phyloP scores from a whole-genome alignment of 164 flowering plant species.

The Santalum album region DNA sequence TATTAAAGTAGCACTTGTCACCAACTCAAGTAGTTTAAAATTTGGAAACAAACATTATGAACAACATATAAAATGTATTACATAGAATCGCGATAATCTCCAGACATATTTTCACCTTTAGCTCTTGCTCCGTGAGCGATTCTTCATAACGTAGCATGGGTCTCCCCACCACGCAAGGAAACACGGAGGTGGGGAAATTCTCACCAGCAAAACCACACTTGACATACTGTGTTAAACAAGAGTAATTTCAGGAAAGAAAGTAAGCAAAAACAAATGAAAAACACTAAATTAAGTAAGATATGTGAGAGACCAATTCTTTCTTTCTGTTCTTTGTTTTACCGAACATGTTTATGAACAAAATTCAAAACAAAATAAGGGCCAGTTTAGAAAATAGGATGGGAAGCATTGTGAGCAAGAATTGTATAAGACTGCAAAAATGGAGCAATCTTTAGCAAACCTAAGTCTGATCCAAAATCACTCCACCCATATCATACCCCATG shows the following conservation, averaged over 20 bases:
- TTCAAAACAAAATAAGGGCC: not conserved
- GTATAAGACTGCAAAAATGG: too few relatives aligned
- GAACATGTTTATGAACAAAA: not conserved
- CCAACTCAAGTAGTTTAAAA: too few relatives aligned
- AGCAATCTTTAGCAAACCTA: too few relatives aligned
- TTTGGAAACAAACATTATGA: too few relatives aligned
- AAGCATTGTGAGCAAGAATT: not conserved
- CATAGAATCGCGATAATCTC: too few relatives aligned
- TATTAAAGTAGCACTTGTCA: too few relatives aligned
- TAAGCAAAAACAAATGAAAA: not conserved
- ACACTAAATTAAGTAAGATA: too few relatives aligned
- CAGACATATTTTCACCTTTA: conserved; percentile 41
- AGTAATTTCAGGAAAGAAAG: not conserved
- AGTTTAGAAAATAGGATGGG: conserved; percentile 1
- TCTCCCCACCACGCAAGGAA: conserved; percentile 91
- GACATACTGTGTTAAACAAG: conserved; percentile 64
- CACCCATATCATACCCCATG: too few relatives aligned
- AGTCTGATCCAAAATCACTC: too few relatives aligned
- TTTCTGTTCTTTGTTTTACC: too few relatives aligned
- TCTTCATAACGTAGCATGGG: conserved; percentile 94
- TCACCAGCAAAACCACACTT: conserved; percentile 99
- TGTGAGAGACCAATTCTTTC: too few relatives aligned
- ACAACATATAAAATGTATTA: too few relatives aligned
- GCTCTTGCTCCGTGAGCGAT: conserved; percentile 75
- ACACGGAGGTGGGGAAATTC: conserved; percentile 95